Base-by-base conservation (phyloP, 140 eudicot genomes). In the Anethum foeniculum region DNA sequence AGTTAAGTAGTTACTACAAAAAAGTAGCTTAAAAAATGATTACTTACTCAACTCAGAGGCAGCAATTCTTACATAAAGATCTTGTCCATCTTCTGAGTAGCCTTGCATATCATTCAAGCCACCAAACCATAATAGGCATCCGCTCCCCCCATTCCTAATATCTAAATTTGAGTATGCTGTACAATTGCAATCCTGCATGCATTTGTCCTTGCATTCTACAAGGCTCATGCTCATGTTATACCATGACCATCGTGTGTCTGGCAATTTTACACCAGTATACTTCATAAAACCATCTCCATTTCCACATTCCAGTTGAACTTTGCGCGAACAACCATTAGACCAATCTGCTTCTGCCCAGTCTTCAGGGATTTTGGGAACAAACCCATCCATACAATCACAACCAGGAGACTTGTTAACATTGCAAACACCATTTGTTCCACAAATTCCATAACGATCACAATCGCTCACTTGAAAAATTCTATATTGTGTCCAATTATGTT, bases 171-270 rank as follows among this genome's bases (percentile, higher is more conserved):
- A 21, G 72, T 89, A 86, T 10, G 88, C 90, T 34, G 73, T 81
- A 44, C 92, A 86, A 44, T 75, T 51, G 78, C 90, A 86, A 34
- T 89, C 85, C 69, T 47, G 79, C 82, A 85, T 79, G 85, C 90
- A 89, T 8, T n/a, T 27, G 47, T 16, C 41, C 80, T 77, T 23
- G 30, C 93, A 89, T 76, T 85, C 86, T 51, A 48, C 81, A 6
- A 86, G 64, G 44, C 30, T 75, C 86, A 86, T 84, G 58, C 79
- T 86, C 49, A 3, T 25, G 47, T 80, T 77, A 10, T 80, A 82
- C 88, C 85, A 86, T 14, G 90, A 83, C 39, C 32, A 4, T 4
- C 71, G 41, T 0, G 88, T 85, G 78, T 89, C 90, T 0, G 92
- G 92, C 82, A 89, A 46, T 64, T 84, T 86, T 14, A 84, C 36